Evolutionary conservation across 768 basidiomycete species (phyloP).

Genomic region (Termitomyces sp.): DNA sequence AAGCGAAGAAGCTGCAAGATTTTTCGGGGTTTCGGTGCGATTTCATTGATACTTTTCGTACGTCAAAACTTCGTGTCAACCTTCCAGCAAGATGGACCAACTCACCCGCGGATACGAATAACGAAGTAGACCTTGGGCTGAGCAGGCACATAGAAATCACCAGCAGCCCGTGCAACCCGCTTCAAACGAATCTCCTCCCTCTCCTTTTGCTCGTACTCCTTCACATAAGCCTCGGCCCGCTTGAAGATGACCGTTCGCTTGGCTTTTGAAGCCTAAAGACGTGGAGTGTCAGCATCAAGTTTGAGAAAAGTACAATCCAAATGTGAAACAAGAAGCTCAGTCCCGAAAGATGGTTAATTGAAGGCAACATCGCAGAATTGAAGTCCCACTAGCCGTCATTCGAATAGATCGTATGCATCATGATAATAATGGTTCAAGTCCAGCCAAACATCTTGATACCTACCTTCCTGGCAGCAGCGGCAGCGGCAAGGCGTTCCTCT

Average conservation of each 20-base stretch:
- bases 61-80: neutral
- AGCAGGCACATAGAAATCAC: constrained; percentile 97
- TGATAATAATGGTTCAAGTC: constrained; percentile 20
- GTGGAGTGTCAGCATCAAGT: neutral
- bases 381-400: constrained; percentile 69
- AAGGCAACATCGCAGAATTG: constrained; percentile 64
- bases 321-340: constrained; percentile 37
- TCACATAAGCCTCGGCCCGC: constrained; percentile 96
- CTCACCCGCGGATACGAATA: constrained; percentile 92
- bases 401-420: constrained; percentile 85
- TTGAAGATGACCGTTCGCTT: constrained; percentile 99
- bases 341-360: constrained; percentile 96
- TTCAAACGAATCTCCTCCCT: constrained; percentile 95
- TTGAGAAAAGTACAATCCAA: neutral
- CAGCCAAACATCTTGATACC: constrained; percentile 21
- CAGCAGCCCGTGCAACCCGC: constrained; percentile 84
- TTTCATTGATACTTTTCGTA: constrained; percentile 89
- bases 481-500: constrained; percentile 86
- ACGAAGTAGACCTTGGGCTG: constrained; percentile 98
- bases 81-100: constrained; percentile 10
- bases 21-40: constrained; percentile 99
- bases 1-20: constrained; percentile 97
- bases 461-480: constrained; percentile 85
- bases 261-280: constrained; percentile 68
- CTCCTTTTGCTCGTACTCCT: constrained; percentile 92